phyloP scores from a whole-genome alignment of 305 asterid genomes.

The Fraxinus paxiana region DNA sequence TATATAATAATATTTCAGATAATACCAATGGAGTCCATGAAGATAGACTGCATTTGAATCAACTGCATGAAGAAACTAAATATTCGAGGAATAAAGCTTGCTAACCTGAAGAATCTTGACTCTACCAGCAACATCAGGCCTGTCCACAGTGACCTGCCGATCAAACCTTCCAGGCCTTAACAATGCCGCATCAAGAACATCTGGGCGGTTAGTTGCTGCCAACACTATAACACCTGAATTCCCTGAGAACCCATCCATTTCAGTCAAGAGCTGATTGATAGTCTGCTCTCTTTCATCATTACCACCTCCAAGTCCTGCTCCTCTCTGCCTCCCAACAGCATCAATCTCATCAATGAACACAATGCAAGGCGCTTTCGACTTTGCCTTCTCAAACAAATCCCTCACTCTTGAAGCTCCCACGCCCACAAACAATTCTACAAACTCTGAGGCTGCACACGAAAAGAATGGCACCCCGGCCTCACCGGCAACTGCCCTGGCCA shows the following conservation, averaged over 20 bases:
- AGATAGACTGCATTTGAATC: not conserved
- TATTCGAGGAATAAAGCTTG: not conserved
- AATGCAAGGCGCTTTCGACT: slow-evolving; percentile 46
- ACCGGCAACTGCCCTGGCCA: slow-evolving; percentile 54
- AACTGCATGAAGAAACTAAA: not conserved
- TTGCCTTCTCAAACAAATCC: slow-evolving; percentile 50
- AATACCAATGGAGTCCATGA: not conserved
- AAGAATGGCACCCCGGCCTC: slow-evolving; percentile 56
- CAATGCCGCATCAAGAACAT: slow-evolving; percentile 51
- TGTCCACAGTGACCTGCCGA: slow-evolving; percentile 46
- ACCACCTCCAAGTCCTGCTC: slow-evolving; percentile 53
- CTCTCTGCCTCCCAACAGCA: slow-evolving; percentile 55
- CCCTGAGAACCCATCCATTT: slow-evolving; percentile 53
- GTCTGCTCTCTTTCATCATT: slow-evolving; percentile 56
- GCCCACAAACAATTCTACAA: slow-evolving; percentile 52
- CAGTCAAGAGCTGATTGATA: slow-evolving; percentile 50
- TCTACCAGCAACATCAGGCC: slow-evolving; percentile 57
- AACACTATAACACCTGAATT: slow-evolving; percentile 48
- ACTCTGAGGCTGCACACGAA: slow-evolving; percentile 51
- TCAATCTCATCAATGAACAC: slow-evolving; percentile 57
- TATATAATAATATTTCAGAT: not conserved
- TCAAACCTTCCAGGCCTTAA: slow-evolving; percentile 56
- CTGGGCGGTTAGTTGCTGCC: slow-evolving; percentile 51
- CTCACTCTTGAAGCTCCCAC: slow-evolving; percentile 57
- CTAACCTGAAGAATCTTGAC: slow-evolving; percentile 52